Evolutionary conservation across 352 stramenopile genomes (phyloP), one percentile per base, ranked within the genome.

Genomic region (Phytopythium boreale): DNA sequence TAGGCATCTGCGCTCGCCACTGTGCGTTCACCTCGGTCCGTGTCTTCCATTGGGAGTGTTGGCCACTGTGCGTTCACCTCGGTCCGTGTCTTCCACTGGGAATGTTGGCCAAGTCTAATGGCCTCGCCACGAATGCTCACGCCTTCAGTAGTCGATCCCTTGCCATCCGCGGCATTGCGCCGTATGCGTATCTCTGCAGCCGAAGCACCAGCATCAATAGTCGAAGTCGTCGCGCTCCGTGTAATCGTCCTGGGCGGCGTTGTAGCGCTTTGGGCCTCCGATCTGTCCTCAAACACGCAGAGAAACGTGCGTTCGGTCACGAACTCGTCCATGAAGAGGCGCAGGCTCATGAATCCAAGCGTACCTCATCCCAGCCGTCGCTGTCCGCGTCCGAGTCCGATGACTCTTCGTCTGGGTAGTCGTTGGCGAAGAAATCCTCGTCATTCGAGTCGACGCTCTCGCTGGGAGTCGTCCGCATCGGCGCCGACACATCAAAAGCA

Each of bases 351-450:
- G n/a, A 50, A 44, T 43, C 50, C 56, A 5, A 7, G 59, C 70
- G 14, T 63, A 78, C 73, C 68, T 77, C 70, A 29, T 80, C 70
- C 55, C 72, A 63, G 34, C 74, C 74, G 29, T 77, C 71, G 53
- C 71, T 81, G 24, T 71, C 66, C 8, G 24, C 68, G 27, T n/a
- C 39, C 49, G 57, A 66, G 44, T 77, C 74, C 24, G 74, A 81
- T 63, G 79, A 88, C 67, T 92, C 85, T 75, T 95, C 87, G 53
- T 95, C 87, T 10, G 87, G 87, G 62, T 95, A 95, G 63, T 95
- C 87, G 59, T 95, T 95, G 34, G 77, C 76, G 15, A 62, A 74
- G 36, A 93, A 77, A 67, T 89, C 85, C 51, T 95, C 87, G 43
- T 95, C 84, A 57, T 95, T 95, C 34, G 87, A 95, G 61, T 95